Percentiles rank a stretch among this genome's conserved stretches.
Evolutionary conservation across 2,329 filamentous ascomycete genomes (phyloP).

Genomic region (Aureobasidium namibiae): DNA sequence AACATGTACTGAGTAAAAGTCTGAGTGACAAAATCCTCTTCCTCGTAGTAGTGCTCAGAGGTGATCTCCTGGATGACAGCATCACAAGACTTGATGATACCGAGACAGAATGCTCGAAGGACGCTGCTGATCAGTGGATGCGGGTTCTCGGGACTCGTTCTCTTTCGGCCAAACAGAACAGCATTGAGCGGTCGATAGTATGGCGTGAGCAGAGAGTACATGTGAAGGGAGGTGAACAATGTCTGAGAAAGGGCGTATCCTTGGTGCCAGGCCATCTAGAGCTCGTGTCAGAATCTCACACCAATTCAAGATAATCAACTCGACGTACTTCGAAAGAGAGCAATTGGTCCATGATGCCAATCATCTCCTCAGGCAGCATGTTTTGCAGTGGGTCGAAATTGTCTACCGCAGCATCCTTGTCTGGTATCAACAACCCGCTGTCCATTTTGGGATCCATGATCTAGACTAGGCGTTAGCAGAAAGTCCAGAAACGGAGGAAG

Average conservation of each 20-base stretch:
- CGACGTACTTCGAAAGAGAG: slow-evolving; percentile 70
- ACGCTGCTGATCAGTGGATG: slow-evolving; percentile 50
- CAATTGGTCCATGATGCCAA: slow-evolving; percentile 92
- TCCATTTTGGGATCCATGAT: slow-evolving; percentile 99
- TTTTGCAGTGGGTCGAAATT: slow-evolving; percentile 60
- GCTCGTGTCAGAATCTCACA: not conserved
- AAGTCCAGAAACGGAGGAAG: not conserved
- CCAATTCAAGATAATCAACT: not conserved
- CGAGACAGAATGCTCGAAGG: slow-evolving; percentile 78
- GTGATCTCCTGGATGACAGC: slow-evolving; percentile 70
- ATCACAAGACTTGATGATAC: slow-evolving; percentile 72
- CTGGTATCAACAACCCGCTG: slow-evolving; percentile 71
- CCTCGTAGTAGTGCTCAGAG: slow-evolving; percentile 88
- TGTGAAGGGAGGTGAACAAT: slow-evolving; percentile 83
- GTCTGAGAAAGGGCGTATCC: slow-evolving; percentile 96
- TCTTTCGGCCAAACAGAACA: not conserved
- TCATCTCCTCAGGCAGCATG: slow-evolving; percentile 66
- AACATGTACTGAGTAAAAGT: slow-evolving; percentile 77
- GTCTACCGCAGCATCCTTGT: slow-evolving; percentile 14
- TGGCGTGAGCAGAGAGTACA: slow-evolving; percentile 61
- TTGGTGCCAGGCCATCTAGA: slow-evolving; percentile 90
- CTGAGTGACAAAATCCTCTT: slow-evolving; percentile 94
- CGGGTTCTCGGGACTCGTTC: not conserved
- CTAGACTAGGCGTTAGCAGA: slow-evolving; percentile 40
- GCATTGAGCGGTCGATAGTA: slow-evolving; percentile 23